phyloP scores from a whole-genome alignment of 2,329 filamentous ascomycete species.

The Didymella pinodella region DNA sequence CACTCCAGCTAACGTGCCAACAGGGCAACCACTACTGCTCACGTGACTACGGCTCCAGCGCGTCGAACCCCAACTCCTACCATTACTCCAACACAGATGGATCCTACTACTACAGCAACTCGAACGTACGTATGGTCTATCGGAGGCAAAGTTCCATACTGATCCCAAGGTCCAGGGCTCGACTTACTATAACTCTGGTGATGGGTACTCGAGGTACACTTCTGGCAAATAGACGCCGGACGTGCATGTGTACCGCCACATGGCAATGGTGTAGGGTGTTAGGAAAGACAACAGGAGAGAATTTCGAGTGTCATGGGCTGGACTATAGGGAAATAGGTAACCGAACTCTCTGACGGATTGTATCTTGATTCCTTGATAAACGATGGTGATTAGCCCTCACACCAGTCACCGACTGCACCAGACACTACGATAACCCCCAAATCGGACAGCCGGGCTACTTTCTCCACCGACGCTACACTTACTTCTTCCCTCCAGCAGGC shows the following conservation, averaged over 20 bases:
- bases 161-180: background rate
- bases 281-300: background rate
- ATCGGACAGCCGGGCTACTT: background rate
- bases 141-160: background rate
- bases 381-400: background rate
- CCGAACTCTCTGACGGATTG: no score
- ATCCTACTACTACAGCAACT: slow-evolving; percentile 43
- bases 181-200: background rate
- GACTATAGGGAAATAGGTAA: background rate
- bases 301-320: background rate
- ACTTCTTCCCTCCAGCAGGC: slow-evolving; percentile 4
- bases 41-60: slow-evolving; percentile 44
- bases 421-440: background rate
- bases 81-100: slow-evolving; percentile 38
- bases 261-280: background rate
- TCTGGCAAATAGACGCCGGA: background rate
- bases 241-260: background rate
- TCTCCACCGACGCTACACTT: background rate
- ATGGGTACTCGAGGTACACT: background rate
- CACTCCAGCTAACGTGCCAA: background rate
- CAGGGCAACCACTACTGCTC: slow-evolving; percentile 45
- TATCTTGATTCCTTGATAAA: background rate
- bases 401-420: background rate
- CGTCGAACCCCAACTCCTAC: slow-evolving; percentile 45
- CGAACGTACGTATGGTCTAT: background rate